Conservation (phyloP, 1,284 basidiomycete genomes). For the Heimioporus punctisporus region DNA sequence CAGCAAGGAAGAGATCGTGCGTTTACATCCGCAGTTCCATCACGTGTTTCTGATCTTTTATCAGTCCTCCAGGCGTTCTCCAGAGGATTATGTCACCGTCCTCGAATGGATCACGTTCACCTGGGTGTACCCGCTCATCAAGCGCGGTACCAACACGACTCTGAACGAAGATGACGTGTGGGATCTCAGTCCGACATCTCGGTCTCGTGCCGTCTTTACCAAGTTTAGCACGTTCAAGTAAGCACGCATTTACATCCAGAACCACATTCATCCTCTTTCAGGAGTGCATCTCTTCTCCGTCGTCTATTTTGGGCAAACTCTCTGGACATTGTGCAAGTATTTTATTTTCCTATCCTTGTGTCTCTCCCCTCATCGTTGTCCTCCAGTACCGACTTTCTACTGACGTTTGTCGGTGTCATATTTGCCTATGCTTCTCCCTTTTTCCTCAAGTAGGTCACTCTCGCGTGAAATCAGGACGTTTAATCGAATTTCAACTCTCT, state of each 20-base stretch:
- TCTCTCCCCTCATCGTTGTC: neutral
- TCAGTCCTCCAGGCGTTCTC: conserved; percentile 46
- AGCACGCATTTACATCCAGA: conserved; percentile 23
- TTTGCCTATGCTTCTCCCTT: conserved; percentile 61
- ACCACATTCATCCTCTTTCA: conserved; percentile 22
- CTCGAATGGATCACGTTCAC: conserved; percentile 71
- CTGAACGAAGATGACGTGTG: conserved; percentile 64
- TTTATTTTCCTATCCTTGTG: neutral
- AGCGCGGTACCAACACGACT: conserved; percentile 48
- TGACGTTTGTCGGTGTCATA: conserved; percentile 58
- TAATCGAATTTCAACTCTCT: too few species aligned
- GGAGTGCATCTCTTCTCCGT: conserved; percentile 57
- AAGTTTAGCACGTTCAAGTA: conserved; percentile 41
- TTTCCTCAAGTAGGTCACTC: conserved; percentile 42
- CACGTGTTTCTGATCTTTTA: neutral
- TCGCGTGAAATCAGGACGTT: too few species aligned
- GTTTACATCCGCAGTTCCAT: conserved; percentile 11
- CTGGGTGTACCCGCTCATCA: conserved; percentile 65
- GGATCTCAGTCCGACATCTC: conserved; percentile 53
- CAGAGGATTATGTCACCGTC: conserved; percentile 68
- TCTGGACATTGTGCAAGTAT: conserved; percentile 61
- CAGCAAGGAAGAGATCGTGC: conserved; percentile 41
- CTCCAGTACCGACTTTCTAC: conserved; percentile 57
- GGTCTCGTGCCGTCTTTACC: conserved; percentile 53
- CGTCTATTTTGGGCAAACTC: conserved; percentile 71